Base-by-base conservation (phyloP, 345 rosid genomes). In the Syzygium grande region DNA sequence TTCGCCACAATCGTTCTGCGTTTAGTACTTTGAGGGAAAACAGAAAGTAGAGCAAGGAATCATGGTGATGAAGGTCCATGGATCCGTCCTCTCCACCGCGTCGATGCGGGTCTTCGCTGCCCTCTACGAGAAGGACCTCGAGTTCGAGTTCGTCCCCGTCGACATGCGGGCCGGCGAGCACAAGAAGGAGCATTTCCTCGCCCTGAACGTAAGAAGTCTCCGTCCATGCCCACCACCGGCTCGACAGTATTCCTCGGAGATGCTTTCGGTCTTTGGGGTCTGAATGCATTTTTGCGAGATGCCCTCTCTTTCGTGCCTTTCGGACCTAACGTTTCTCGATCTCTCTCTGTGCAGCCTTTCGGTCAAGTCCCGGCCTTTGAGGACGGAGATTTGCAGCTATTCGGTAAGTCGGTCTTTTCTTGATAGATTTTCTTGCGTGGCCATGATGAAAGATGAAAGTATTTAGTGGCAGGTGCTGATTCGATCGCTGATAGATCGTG, bases 291-390 rank as follows among this genome's bases (percentile, higher is more conserved):
- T 34, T 93, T 89, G 87, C 97, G 93, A 85, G 80, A 14, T 49
- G 11, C 85, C 55, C 85, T 77, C 56, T 73, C 54, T 19, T 16
- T 49, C 6, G 38, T 84, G 58, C 23, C 59, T 88, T n/a, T 88
- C 7, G 13, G 87, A 94, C 1, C 92, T 95, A 29, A 56, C 94
- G 30, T 90, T 90, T 96, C 89, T 94, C 8, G 93, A 88, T 54
- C 86, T 94, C 87, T 94, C 3, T 91, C 88, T 14, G 46, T 91
- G 92, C 92, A 95, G 97, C 98, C 97, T 58, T 96, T 94, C 55
- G 96, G 97, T 87, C 95, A 93, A 92, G 87, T 96, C 89, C 99
- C 98, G 65, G 94, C 91, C 58, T 89, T 94, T 38, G 94, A 94
- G 90, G 92, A 95, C 13, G 98, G 94, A 85, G 97, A 93, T 88